Conservation (phyloP, 148 eudicot species). For the Silene latifolia region DNA sequence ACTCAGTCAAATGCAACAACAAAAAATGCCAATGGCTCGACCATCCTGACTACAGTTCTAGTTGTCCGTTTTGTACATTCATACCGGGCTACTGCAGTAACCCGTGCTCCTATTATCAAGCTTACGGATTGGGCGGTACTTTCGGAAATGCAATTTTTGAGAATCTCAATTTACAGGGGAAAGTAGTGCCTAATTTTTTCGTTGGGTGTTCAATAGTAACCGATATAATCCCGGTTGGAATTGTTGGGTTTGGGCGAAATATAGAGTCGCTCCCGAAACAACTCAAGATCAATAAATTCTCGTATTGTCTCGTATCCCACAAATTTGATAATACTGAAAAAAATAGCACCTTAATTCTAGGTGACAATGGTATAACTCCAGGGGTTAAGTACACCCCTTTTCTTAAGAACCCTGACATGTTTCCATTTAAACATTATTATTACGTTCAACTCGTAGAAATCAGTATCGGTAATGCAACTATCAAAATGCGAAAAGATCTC, state of each 20-base stretch:
- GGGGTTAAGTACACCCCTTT: slow-evolving; percentile 53
- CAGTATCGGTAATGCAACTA: slow-evolving; percentile 34
- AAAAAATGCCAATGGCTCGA: neutral
- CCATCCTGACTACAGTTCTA: neutral
- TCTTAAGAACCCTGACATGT: slow-evolving; percentile 24
- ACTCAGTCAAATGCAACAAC: neutral
- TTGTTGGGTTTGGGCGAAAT: slow-evolving; percentile 41
- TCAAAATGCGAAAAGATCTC: slow-evolving; percentile 28
- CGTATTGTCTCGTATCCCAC: slow-evolving; percentile 52
- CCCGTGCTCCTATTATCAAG: neutral
- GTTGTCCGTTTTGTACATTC: neutral
- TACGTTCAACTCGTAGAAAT: slow-evolving; percentile 47
- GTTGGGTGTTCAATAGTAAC: slow-evolving; percentile 52
- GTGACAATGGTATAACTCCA: neutral
- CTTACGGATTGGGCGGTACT: neutral
- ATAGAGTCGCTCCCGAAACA: slow-evolving; percentile 41
- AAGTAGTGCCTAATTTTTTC: slow-evolving; percentile 24
- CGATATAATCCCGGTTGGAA: slow-evolving; percentile 39
- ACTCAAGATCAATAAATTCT: slow-evolving; percentile 30
- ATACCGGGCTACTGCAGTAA: neutral
- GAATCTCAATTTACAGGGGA: slow-evolving; percentile 28
- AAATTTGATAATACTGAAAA: slow-evolving; percentile 38
- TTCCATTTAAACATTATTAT: slow-evolving; percentile 44
- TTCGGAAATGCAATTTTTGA: slow-evolving; percentile 36
- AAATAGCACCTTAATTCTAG: slow-evolving; percentile 41